phyloP scores from a whole-genome alignment of 306 rosid species.

The Cicer arietinum region DNA sequence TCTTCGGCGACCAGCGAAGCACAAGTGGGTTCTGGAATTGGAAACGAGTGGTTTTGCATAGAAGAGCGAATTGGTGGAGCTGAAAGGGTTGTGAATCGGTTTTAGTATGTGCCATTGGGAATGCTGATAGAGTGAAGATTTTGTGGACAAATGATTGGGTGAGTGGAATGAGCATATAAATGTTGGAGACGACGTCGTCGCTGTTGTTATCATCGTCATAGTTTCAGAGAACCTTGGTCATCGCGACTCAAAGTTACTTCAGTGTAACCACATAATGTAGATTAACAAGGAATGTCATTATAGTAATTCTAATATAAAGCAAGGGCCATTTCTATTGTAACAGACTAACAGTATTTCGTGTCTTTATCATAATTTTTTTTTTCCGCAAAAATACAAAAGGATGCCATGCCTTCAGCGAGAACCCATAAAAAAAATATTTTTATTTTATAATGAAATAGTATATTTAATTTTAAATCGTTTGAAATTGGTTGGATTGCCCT shows the following conservation, averaged over 20 bases:
- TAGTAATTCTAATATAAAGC: background rate
- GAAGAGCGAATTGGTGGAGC: slow-evolving; percentile 4
- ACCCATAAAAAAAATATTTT: no score
- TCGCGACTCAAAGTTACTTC: background rate
- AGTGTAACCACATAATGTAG: background rate
- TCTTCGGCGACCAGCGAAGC: slow-evolving; percentile 54
- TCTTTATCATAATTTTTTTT: no score
- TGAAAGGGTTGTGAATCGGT: slow-evolving; percentile 7
- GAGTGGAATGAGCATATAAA: slow-evolving; percentile 43
- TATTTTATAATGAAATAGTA: no score
- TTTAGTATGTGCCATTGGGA: slow-evolving; percentile 41
- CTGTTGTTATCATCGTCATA: slow-evolving; percentile 39
- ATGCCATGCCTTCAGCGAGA: no score
- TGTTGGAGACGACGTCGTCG: slow-evolving; percentile 49
- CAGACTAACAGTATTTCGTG: no score
- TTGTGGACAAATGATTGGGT: slow-evolving; percentile 32
- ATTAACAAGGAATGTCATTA: background rate
- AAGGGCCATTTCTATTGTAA: background rate
- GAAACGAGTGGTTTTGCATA: slow-evolving; percentile 29
- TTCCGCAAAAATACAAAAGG: no score
- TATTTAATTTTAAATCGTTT: no score
- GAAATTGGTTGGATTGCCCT: no score
- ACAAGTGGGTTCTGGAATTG: slow-evolving; percentile 39
- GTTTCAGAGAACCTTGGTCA: slow-evolving; percentile 34
- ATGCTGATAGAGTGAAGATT: slow-evolving; percentile 39